Conservation (phyloP, 2,329 filamentous ascomycete species). For the Thelonectria rubi region DNA sequence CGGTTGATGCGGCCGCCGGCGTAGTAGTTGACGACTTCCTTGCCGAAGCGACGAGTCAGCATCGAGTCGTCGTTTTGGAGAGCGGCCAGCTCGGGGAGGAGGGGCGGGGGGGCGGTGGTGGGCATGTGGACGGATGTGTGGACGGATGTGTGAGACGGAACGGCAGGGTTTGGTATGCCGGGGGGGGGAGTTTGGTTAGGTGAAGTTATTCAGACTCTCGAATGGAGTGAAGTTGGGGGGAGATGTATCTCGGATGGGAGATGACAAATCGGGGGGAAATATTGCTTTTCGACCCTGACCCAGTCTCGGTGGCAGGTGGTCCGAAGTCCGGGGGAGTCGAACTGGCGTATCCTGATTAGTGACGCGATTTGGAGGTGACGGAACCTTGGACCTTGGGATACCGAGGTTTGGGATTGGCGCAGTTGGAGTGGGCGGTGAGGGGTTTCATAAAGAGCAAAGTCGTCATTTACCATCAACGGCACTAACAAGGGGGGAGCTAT, state of each 20-base stretch:
- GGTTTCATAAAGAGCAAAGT: too few relatives aligned
- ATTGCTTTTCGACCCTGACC: not conserved
- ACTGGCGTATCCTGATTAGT: conserved; percentile 20
- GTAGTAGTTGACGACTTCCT: conserved; percentile 86
- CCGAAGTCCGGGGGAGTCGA: conserved; percentile 20
- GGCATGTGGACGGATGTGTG: conserved; percentile 29
- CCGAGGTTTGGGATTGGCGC: too few relatives aligned
- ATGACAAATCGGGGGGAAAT: conserved; percentile 5
- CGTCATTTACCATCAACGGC: too few relatives aligned
- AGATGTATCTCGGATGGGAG: conserved; percentile 11
- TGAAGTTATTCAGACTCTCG: not conserved
- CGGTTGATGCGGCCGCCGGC: conserved; percentile 81
- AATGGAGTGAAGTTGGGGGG: not conserved
- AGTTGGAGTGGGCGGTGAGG: too few relatives aligned
- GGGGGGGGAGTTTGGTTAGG: too few relatives aligned
- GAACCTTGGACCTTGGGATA: too few relatives aligned
- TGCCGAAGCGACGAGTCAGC: conserved; percentile 80
- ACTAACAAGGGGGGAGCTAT: too few relatives aligned
- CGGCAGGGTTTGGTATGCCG: too few relatives aligned
- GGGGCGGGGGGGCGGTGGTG: conserved; percentile 47
- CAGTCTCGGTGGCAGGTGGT: conserved; percentile 13
- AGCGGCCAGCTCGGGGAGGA: conserved; percentile 56
- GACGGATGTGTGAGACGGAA: too few relatives aligned
- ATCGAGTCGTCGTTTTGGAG: conserved; percentile 66
- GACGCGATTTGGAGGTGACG: not conserved